phyloP scores from a whole-genome alignment of 192 early-diverging fungal species.

The Backusella psychrophila region DNA sequence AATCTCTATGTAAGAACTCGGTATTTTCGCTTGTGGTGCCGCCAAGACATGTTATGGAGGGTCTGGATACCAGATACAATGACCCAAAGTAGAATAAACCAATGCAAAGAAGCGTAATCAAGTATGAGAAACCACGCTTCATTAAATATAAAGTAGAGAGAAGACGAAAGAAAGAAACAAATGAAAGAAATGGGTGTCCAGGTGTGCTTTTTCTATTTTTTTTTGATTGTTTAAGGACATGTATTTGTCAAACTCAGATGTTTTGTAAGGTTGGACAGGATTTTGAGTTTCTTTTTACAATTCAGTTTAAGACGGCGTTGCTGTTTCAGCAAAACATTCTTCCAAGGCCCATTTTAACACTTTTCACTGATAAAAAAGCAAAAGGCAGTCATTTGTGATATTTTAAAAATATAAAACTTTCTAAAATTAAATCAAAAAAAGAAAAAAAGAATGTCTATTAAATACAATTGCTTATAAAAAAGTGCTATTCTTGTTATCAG shows the following conservation, averaged over 20 bases:
- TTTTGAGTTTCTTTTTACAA: not conserved
- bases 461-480: not conserved
- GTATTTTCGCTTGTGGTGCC: not conserved
- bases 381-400: not conserved
- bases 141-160: not conserved
- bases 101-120: not conserved
- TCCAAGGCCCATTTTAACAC: not conserved
- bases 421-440: not conserved
- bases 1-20: not conserved
- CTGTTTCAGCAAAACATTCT: not conserved
- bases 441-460: not conserved
- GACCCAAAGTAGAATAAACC: slow-evolving; percentile 9
- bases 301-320: not conserved
- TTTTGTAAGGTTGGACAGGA: not conserved
- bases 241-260: not conserved
- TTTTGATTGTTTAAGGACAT: not conserved
- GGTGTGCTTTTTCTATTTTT: not conserved
- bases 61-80: slow-evolving; percentile 6
- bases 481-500: not conserved
- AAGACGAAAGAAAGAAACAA: not conserved
- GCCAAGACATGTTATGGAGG: not conserved
- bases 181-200: not conserved
- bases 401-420: not conserved
- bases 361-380: not conserved
- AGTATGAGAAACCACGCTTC: slow-evolving; percentile 1